Conservation (phyloP, 495 filamentous ascomycete genomes). For the Neurospora sp. region DNA sequence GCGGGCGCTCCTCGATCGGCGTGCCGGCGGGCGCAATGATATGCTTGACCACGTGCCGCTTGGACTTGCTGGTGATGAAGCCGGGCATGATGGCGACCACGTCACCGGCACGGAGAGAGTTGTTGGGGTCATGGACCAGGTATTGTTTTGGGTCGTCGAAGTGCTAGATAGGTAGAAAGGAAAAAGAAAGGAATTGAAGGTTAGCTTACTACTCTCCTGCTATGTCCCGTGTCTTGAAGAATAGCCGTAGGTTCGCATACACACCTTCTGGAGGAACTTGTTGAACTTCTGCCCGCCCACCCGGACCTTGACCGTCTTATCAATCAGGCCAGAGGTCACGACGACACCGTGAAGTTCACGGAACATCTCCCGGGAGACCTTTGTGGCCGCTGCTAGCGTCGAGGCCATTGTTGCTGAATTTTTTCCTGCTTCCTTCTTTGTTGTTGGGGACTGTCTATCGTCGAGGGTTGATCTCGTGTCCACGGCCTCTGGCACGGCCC, state of each 20-base stretch:
- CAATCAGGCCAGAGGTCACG: conserved; percentile 58
- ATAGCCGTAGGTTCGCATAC: neutral
- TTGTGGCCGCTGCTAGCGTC: conserved; percentile 18
- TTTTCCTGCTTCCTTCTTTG: neutral
- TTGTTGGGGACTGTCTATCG: neutral
- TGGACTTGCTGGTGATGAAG: conserved; percentile 50
- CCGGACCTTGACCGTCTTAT: conserved; percentile 60
- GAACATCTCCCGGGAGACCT: conserved; percentile 13
- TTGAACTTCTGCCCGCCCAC: conserved; percentile 54
- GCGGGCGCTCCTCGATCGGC: conserved; percentile 50
- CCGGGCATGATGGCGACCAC: conserved; percentile 68
- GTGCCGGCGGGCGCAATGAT: conserved; percentile 67
- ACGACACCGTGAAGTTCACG: conserved; percentile 48
- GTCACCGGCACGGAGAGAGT: conserved; percentile 66
- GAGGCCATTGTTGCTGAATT: conserved; percentile 18
- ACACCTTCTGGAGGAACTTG: conserved; percentile 45
- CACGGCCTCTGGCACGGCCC: neutral
- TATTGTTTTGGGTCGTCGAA: conserved; percentile 37
- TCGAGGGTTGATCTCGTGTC: neutral
- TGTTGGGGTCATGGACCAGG: conserved; percentile 67
- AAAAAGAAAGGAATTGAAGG: neutral
- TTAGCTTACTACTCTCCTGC: neutral
- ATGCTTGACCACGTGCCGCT: conserved; percentile 66
- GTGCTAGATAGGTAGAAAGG: conserved; percentile 24
- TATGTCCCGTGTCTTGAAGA: neutral